Evolutionary conservation across 192 early-diverging fungal genomes (phyloP), one percentile per base, ranked within the genome.

Genomic region (Coemansia guatemalensis): DNA sequence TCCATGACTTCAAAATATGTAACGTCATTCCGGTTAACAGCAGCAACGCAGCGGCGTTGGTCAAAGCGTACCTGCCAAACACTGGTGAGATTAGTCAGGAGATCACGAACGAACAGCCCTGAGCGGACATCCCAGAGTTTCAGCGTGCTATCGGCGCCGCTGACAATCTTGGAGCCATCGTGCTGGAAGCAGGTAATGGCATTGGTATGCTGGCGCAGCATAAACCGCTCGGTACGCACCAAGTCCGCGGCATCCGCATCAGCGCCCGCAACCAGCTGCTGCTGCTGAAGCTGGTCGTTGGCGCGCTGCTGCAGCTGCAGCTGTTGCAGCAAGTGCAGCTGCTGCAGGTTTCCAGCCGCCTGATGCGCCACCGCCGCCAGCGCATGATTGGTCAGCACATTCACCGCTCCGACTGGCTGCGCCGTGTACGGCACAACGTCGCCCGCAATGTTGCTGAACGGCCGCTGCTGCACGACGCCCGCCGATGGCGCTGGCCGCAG

Each of bases 121-220:
- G 92, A 90, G 14, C 85, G 80, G n/a, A 96, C 84, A 68, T 99
- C 95, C 96, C 97, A 99, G 65, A 98, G 85, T 69, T 98, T 98
- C 25, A 99, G 83, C 0, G 92, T 93, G 6, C 90, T 91, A 60
- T 96, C 97, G 4, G 92, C 92, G 2, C 97, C 97, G 17, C 92
- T 94, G 26, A 98, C 93, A 20, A 98, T 90, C 51, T 97, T 96
- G 29, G 86, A 82, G 11, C 85, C 86, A 69, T 99, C 97, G 71
- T 97, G 93, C 71, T 99, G 96, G 81, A 99, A 97, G 64, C 96
- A 98, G 3, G 97, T 99, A 50, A 99, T 99, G 8, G 97, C 95
- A 4, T 64, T 74, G 3, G 71, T 59, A 39, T 84, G 27, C 85
- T 91, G 29, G 69, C 68, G 68, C 93, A 95, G n/a, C 84, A 80